phyloP scores from a whole-genome alignment of 1,139 yeast genomes.

The Yamadazyma atlantica region DNA sequence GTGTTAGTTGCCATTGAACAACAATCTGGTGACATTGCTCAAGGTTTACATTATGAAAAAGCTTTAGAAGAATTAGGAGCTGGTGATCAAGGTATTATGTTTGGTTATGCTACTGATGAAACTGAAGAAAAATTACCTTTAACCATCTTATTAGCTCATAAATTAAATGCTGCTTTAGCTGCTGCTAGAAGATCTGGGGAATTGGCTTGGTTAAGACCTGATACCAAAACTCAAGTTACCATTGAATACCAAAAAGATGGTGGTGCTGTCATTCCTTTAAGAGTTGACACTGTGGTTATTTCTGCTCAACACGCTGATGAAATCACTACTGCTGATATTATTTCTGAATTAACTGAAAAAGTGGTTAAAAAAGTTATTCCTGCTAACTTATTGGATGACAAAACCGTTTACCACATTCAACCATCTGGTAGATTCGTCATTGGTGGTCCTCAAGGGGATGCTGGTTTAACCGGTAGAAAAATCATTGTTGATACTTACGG shows the following conservation, averaged over 20 bases:
- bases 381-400: conserved; percentile 84
- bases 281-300: conserved; percentile 97
- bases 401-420: conserved; percentile 96
- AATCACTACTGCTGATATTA: conserved; percentile 88
- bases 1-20: conserved; percentile 98
- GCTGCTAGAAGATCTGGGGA: conserved; percentile 96
- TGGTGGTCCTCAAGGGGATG: conserved; percentile 99
- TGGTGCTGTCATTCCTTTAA: conserved; percentile 92
- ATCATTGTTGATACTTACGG: conserved; percentile 99
- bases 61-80: conserved; percentile 98
- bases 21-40: conserved; percentile 98
- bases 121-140: conserved; percentile 96
- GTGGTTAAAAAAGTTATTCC: conserved; percentile 92
- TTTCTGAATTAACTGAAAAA: conserved; percentile 73
- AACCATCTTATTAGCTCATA: conserved; percentile 91
- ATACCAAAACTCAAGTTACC: conserved; percentile 99
- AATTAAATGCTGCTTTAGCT: conserved; percentile 95
- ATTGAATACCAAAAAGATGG: conserved; percentile 91
- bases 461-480: conserved; percentile 99
- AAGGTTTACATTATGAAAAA: conserved; percentile 96
- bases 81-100: conserved; percentile 99
- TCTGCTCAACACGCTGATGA: conserved; percentile 98
- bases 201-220: conserved; percentile 97
- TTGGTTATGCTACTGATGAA: conserved; percentile 99
- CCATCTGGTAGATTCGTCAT: conserved; percentile 99